phyloP scores from a whole-genome alignment of 441 rosid species.

The Kokia cookei region DNA sequence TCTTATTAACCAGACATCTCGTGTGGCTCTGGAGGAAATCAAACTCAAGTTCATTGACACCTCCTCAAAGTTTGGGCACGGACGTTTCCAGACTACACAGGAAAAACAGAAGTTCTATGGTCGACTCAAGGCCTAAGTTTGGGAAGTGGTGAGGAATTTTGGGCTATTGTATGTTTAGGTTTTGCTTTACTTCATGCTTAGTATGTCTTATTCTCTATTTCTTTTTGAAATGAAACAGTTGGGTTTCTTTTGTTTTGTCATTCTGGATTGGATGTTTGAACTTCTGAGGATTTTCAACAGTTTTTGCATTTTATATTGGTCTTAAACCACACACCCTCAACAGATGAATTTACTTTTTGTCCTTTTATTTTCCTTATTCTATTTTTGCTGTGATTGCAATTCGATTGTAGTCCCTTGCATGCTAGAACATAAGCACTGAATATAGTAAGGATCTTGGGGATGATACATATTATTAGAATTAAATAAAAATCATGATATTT shows the following conservation, averaged over 20 bases:
- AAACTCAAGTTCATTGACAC: slow-evolving; percentile 84
- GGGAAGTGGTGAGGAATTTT: not conserved
- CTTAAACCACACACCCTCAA: not conserved
- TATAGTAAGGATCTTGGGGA: no score
- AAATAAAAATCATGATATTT: no score
- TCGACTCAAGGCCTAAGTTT: slow-evolving; percentile 40
- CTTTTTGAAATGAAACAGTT: not conserved
- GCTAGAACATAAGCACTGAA: no score
- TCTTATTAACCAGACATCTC: slow-evolving; percentile 70
- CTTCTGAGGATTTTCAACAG: not conserved
- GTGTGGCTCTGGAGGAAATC: slow-evolving; percentile 69
- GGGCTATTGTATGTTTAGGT: not conserved
- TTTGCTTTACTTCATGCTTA: not conserved
- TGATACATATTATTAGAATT: no score
- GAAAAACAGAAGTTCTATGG: slow-evolving; percentile 65
- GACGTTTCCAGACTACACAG: slow-evolving; percentile 66
- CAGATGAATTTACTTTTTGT: not conserved
- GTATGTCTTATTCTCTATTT: not conserved
- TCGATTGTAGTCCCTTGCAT: no score
- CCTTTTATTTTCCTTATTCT: no score
- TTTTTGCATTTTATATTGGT: not conserved
- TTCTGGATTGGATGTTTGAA: not conserved
- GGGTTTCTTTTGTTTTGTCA: not conserved
- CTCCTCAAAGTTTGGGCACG: slow-evolving; percentile 72
- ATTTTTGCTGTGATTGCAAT: no score